Evolutionary conservation across 2,329 filamentous ascomycete species (phyloP), one percentile per base, ranked within the genome.

Genomic region (Cercospora citrullina): DNA sequence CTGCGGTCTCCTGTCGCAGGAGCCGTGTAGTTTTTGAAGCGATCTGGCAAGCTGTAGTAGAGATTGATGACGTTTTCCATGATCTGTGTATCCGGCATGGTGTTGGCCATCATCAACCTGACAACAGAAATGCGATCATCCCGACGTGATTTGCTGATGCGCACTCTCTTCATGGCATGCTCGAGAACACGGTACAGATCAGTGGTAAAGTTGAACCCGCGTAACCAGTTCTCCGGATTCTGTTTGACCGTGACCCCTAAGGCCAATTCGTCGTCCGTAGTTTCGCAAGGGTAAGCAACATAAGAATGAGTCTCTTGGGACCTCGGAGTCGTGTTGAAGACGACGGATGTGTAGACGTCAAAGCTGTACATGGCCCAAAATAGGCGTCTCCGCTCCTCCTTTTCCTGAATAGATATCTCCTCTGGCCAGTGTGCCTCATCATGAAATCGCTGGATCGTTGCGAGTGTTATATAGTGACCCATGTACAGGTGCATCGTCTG

Each of bases 341-440:
- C 84, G 45, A 86, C 82, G 3, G 84, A 81, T 0, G 83, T 80
- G 74, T 84, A 86, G 3, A 88, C 80, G 65, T 88, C 86, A 1
- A 87, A 76, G 8, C 83, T 85, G 72, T 87, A 88, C 65, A 85
- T 86, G 42, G 84, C 85, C 86, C 86, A 88, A 71, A 85, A 84
- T 70, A 85, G 71, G 70, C 82, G 76, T 67, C 84, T 78, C 45
- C 84, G 78, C 73, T 84, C 82, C 72, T 87, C 84, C 16, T 74
- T 77, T 71, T 86, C 84, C 7, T 84, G 77, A 4, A 79, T 72
- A 10, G 78, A 77, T 7, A 86, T 77, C 12, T 79, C 76, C 4
- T 77, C 75, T 0, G 85, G 84, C 86, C 86, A 87, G 12, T 82
- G 79, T 5, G 79, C 76, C 71, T 87, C 86, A 71, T 87, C 84